phyloP scores from a whole-genome alignment of 1,284 basidiomycete species.

The Coniophora puteana region DNA sequence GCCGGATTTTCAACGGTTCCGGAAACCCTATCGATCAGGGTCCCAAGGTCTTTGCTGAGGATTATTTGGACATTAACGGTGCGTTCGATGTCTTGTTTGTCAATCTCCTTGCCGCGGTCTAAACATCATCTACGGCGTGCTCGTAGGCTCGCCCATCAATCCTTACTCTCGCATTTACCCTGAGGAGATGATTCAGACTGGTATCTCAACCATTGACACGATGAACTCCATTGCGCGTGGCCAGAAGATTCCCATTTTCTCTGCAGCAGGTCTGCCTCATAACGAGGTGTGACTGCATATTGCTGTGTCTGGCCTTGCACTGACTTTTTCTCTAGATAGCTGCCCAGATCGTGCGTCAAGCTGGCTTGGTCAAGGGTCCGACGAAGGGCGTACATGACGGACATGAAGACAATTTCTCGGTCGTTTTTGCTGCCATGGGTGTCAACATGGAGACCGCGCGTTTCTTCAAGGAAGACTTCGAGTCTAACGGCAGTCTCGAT shows the following conservation, averaged over 20 bases:
- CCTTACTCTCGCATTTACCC: slow-evolving; percentile 99
- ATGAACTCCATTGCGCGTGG: slow-evolving; percentile 99
- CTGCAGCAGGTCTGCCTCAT: slow-evolving; percentile 97
- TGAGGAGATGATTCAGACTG: slow-evolving; percentile 99
- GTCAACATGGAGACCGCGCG: slow-evolving; percentile 99
- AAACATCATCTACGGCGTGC: too few species aligned
- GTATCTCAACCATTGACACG: slow-evolving; percentile 97
- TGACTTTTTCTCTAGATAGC: slow-evolving; percentile 70
- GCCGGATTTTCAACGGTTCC: slow-evolving; percentile 98
- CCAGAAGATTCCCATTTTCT: slow-evolving; percentile 99
- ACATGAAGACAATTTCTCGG: slow-evolving; percentile 99
- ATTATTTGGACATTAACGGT: slow-evolving; percentile 99
- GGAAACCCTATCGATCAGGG: slow-evolving; percentile 98
- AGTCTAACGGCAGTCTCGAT: slow-evolving; percentile 97
- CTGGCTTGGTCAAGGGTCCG: slow-evolving; percentile 92
- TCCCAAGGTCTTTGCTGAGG: slow-evolving; percentile 98
- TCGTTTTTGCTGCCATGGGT: slow-evolving; percentile 99
- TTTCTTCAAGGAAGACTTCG: slow-evolving; percentile 99
- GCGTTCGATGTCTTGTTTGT: slow-evolving; percentile 27
- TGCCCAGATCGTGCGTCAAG: slow-evolving; percentile 99
- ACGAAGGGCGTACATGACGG: slow-evolving; percentile 98
- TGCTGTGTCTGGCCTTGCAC: slow-evolving; percentile 15
- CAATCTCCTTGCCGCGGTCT: slow-evolving; percentile 7
- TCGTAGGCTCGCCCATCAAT: slow-evolving; percentile 95
- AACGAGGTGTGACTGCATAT: slow-evolving; percentile 72